Percentiles rank a stretch among this genome's conserved stretches.
These are phyloP conservation scores for Calcarisporium arbuscula DNA, from an alignment of 2,329 filamentous ascomycete species.

Conservation along the genomic window DNA sequence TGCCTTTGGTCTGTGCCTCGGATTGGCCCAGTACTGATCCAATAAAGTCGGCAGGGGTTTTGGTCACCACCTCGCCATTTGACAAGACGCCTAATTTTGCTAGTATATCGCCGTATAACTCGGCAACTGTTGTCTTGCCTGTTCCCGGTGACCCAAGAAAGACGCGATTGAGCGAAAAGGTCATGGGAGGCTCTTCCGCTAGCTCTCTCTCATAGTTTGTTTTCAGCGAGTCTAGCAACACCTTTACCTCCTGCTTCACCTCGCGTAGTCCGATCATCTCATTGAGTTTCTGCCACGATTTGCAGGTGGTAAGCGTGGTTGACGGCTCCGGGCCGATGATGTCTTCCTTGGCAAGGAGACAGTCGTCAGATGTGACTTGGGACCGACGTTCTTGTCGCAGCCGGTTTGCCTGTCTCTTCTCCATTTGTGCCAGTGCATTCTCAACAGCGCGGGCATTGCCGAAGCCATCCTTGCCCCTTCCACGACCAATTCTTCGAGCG, in stretches of 20 bases:
- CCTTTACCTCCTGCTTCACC: slow-evolving; percentile 56
- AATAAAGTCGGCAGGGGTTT: slow-evolving; percentile 69
- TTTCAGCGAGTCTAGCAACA: slow-evolving; percentile 54
- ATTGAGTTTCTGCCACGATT: slow-evolving; percentile 53
- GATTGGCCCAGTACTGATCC: slow-evolving; percentile 58
- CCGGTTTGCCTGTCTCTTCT: slow-evolving; percentile 52
- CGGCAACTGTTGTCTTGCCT: slow-evolving; percentile 70
- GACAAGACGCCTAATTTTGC: slow-evolving; percentile 61
- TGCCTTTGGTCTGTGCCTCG: slow-evolving; percentile 65
- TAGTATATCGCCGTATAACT: slow-evolving; percentile 63
- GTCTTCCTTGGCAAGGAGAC: slow-evolving; percentile 58
- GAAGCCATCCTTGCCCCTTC: slow-evolving; percentile 60
- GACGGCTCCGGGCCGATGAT: slow-evolving; percentile 64
- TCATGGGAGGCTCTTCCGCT: slow-evolving; percentile 48
- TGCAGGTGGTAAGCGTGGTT: slow-evolving; percentile 40
- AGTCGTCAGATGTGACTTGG: slow-evolving; percentile 43
- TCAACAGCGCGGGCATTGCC: slow-evolving; percentile 67
- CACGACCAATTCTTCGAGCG: slow-evolving; percentile 52
- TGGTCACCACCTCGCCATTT: slow-evolving; percentile 64
- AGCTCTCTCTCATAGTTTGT: slow-evolving; percentile 63
- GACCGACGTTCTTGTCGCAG: slow-evolving; percentile 39
- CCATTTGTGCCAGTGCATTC: slow-evolving; percentile 50
- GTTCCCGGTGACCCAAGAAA: slow-evolving; percentile 70
- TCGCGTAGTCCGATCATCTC: slow-evolving; percentile 49
- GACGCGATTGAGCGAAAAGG: slow-evolving; percentile 60